Percentiles rank a stretch among this genome's conserved stretches.
Evolutionary conservation across 768 basidiomycete species (phyloP).

Genomic region (Boletus barrowsii): DNA sequence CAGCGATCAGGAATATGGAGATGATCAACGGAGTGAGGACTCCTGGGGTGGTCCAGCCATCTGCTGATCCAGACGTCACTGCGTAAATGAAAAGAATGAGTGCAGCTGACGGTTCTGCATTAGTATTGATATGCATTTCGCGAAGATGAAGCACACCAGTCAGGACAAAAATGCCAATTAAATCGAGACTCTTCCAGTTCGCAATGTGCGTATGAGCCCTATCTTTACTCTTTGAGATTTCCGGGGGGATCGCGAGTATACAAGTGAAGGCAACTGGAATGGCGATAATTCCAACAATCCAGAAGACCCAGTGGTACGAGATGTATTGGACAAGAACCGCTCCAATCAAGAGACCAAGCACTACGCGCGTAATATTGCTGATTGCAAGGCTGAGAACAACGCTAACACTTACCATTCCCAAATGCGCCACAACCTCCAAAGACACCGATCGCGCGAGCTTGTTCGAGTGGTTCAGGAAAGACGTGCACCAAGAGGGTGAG

Average conservation of each 20-base stretch:
- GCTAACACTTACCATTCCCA: conserved; percentile 36
- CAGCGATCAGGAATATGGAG: conserved; percentile 36
- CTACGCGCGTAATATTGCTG: conserved; percentile 16
- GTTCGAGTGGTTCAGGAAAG: conserved; percentile 45
- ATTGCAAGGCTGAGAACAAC: neutral
- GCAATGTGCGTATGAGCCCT: neutral
- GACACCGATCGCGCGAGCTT: conserved; percentile 46
- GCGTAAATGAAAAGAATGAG: conserved; percentile 42
- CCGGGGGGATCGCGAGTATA: conserved; percentile 34
- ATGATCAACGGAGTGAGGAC: conserved; percentile 48
- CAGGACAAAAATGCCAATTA: conserved; percentile 39
- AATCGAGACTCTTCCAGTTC: conserved; percentile 35
- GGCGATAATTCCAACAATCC: conserved; percentile 41
- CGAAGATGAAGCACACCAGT: conserved; percentile 26
- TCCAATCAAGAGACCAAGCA: conserved; percentile 42
- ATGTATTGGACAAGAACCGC: conserved; percentile 39
- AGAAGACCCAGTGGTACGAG: conserved; percentile 52
- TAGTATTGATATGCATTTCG: neutral
- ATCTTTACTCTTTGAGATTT: conserved; percentile 1
- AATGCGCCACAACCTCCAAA: conserved; percentile 46
- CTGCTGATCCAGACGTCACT: conserved; percentile 44
- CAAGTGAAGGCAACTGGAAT: conserved; percentile 32
- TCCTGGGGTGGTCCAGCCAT: conserved; percentile 45
- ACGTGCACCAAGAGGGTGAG: conserved; percentile 47
- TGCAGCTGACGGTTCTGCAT: conserved; percentile 24